Evolutionary conservation across 169 alveolate genomes (phyloP).

Genomic region (Babesia ovis): DNA sequence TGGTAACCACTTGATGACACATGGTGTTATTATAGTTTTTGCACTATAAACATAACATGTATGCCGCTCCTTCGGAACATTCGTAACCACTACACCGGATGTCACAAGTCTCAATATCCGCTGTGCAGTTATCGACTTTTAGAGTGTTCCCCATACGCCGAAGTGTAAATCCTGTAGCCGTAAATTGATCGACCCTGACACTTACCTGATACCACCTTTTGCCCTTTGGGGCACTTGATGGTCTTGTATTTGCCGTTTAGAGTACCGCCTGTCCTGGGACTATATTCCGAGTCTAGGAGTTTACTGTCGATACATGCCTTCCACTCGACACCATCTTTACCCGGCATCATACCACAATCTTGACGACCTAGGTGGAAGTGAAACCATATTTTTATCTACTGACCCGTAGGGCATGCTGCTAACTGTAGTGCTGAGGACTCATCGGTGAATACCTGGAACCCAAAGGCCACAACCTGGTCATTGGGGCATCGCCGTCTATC

Average conservation of each 20-base stretch:
- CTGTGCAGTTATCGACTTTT: neutral
- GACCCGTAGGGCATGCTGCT: conserved; percentile 30
- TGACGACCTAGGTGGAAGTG: neutral
- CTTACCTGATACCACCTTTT: conserved; percentile 18
- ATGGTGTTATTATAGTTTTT: too few relatives aligned
- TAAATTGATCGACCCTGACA: neutral
- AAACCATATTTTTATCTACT: neutral
- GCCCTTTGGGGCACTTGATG: neutral
- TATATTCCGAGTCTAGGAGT: neutral
- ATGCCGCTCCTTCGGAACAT: neutral
- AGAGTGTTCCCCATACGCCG: neutral
- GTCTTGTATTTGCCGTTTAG: neutral
- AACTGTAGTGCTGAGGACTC: neutral
- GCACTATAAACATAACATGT: conserved; percentile 1
- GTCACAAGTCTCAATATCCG: neutral
- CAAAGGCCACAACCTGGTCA: conserved; percentile 32
- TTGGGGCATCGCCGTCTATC: conserved; percentile 7
- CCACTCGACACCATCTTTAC: conserved; percentile 24
- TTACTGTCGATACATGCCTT: conserved; percentile 14
- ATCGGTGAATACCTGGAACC: conserved; percentile 20
- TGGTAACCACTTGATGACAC: too few relatives aligned
- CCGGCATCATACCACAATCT: conserved; percentile 27
- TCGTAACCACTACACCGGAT: neutral
- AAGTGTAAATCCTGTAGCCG: neutral
- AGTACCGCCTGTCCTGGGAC: neutral